These are phyloP conservation scores for Eimeria maxima DNA, from an alignment of 169 alveolate genomes.

Conservation along the genomic window DNA sequence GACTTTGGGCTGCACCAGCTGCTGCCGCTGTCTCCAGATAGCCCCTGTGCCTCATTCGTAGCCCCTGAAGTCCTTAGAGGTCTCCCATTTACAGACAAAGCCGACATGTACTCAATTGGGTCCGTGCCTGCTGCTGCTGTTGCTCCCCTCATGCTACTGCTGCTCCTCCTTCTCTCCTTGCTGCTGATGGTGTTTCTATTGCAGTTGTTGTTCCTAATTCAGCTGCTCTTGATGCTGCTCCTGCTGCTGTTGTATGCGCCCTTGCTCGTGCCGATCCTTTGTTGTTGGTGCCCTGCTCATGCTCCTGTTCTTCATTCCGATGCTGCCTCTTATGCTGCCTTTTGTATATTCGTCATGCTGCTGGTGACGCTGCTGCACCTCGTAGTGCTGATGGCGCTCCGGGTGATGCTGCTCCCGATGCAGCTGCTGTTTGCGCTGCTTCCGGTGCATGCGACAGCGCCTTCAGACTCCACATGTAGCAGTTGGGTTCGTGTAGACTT, in stretches of 20 bases:
- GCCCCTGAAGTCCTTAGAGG: slow-evolving; percentile 51
- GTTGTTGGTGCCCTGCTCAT: slow-evolving; percentile 8
- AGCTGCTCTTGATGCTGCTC: not conserved
- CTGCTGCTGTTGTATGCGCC: not conserved
- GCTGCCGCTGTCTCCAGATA: not conserved
- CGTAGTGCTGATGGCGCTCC: not conserved
- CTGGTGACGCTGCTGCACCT: not conserved
- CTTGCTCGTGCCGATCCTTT: not conserved
- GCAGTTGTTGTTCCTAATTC: too few relatives aligned
- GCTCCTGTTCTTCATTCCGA: not conserved
- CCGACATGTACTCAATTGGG: slow-evolving; percentile 81
- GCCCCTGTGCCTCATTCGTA: not conserved
- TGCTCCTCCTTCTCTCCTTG: too few relatives aligned
- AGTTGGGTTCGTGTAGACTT: not conserved
- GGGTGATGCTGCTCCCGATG: not conserved
- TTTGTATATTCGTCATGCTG: not conserved
- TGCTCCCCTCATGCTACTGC: not conserved
- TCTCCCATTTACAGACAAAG: slow-evolving; percentile 52
- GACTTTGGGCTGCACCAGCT: slow-evolving; percentile 28
- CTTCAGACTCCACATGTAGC: not conserved
- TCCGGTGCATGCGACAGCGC: not conserved
- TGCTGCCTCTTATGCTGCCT: not conserved
- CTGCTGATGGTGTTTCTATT: too few relatives aligned
- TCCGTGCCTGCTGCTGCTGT: slow-evolving; percentile 24
- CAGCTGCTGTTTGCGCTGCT: not conserved